Percentiles rank a stretch among this genome's conserved stretches.
Conservation (phyloP, 2,329 filamentous ascomycete genomes). For the Albifimbria verrucaria region DNA sequence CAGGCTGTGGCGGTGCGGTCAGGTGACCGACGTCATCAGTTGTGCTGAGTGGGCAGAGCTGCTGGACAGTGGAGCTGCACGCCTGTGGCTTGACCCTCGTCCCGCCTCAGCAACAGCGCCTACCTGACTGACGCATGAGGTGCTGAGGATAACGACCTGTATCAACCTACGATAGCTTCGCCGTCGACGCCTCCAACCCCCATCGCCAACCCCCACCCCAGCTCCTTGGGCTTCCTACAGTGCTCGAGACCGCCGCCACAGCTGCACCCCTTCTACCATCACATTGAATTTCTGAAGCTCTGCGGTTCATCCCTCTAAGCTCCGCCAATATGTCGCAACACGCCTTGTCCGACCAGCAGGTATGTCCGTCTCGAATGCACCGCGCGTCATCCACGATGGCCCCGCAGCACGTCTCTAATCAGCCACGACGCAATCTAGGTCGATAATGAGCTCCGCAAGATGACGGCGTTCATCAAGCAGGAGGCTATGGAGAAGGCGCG, state of each 20-base stretch:
- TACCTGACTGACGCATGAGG: neutral
- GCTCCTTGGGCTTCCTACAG: conserved; percentile 6
- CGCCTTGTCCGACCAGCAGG: conserved; percentile 97
- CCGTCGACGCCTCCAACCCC: neutral
- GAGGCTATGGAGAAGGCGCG: conserved; percentile 95
- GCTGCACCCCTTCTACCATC: too few species aligned
- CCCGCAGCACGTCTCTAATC: too few species aligned
- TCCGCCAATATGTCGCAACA: conserved; percentile 81
- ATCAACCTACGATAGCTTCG: neutral
- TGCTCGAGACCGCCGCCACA: neutral
- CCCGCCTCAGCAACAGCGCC: conserved; percentile 1
- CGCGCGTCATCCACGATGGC: conserved; percentile 14
- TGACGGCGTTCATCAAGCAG: conserved; percentile 99
- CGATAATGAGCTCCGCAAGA: conserved; percentile 97
- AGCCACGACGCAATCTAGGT: conserved; percentile 55
- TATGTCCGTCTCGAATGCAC: conserved; percentile 44
- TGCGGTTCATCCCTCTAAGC: conserved; percentile 9
- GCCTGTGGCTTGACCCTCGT: conserved; percentile 16
- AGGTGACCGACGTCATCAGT: conserved; percentile 12
- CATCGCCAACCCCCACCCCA: conserved; percentile 3
- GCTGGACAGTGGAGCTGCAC: conserved; percentile 8
- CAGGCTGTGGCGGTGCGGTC: conserved; percentile 24
- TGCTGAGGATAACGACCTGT: neutral
- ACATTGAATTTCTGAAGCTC: conserved; percentile 1
- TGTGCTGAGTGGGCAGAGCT: conserved; percentile 12